phyloP scores from a whole-genome alignment of 2,329 filamentous ascomycete genomes.

The Dactylonectria estremocensis region DNA sequence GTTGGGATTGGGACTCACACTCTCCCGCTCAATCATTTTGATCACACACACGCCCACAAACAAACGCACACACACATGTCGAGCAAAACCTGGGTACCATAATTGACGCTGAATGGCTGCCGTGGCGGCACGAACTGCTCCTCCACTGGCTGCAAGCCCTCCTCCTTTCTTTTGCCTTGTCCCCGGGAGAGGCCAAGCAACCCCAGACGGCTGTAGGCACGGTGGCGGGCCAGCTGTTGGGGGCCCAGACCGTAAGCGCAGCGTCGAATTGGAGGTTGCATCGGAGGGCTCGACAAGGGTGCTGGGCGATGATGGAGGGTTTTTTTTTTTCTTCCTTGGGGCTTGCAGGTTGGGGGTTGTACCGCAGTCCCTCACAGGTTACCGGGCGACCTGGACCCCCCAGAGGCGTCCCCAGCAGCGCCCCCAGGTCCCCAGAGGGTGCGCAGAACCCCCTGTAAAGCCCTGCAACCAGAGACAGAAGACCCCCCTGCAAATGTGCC shows the following conservation, averaged over 20 bases:
- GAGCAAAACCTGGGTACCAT: slow-evolving; percentile 3
- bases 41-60: neutral
- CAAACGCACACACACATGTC: slow-evolving; percentile 10
- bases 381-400: slow-evolving; percentile 9
- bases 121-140: slow-evolving; percentile 28
- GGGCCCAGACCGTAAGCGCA: neutral
- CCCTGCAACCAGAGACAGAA: slow-evolving; percentile 3
- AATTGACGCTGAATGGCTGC: slow-evolving; percentile 25
- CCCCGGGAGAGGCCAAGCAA: slow-evolving; percentile 15
- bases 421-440: slow-evolving; percentile 5
- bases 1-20: neutral
- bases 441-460: slow-evolving; percentile 12
- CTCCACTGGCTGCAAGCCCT: slow-evolving; percentile 29
- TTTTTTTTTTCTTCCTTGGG: slow-evolving; percentile 7
- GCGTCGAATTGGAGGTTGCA: slow-evolving; percentile 25
- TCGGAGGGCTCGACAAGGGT: slow-evolving; percentile 3
- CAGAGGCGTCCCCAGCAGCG: slow-evolving; percentile 1
- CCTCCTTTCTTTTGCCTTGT: slow-evolving; percentile 11
- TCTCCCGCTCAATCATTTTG: slow-evolving; percentile 11
- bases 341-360: slow-evolving; percentile 27
- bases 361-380: slow-evolving; percentile 24
- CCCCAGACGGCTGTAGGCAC: slow-evolving; percentile 25
- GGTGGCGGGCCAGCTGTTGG: slow-evolving; percentile 21
- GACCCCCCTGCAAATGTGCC: slow-evolving; percentile 22
- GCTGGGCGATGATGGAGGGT: slow-evolving; percentile 18